Evolutionary conservation across 441 rosid genomes (phyloP), one percentile per base, ranked within the genome.

Genomic region (Euphorbia celastroides): DNA sequence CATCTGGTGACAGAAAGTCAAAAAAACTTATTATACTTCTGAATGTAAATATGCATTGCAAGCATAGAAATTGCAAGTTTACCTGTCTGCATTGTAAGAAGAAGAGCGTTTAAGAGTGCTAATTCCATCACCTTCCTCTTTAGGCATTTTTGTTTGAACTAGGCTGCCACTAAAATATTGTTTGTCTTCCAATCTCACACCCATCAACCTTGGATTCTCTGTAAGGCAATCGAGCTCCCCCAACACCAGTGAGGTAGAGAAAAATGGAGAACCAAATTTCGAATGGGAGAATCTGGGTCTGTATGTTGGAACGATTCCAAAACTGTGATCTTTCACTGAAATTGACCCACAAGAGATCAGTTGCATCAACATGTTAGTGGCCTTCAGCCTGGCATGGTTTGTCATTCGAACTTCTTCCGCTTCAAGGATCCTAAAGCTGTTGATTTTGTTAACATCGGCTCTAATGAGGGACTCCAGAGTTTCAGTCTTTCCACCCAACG

Each of bases 11-110:
- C 26, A 60, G 23, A 46, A 38, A 31, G n/a, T n/a, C n/a, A n/a
- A n/a, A n/a, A n/a, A n/a, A n/a, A n/a, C n/a, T n/a, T n/a, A n/a
- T n/a, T n/a, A n/a, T 34, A 62, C 1, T 19, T 9, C 30, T n/a
- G 30, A 50, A 17, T 28, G 42, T 22, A 26, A 42, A 34, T 27
- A 56, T 25, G 16, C 6, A 9, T 34, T 54, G 50, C 50, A 10
- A 44, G 13, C 50, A 44, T 19, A 27, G 42, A 44, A 17, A 44
- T 19, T 27, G 62, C 69, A 62, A 46, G 72, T 71, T 57, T 67
- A 93, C 99, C 95, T 84, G 91, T 89, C 95, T 42, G 91, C 95
- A 80, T 93, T 90, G 83, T 82, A 93, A 52, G 99, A 93, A 38
- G 99, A 90, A 74, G 99, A 88, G 48, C 96, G 97, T 80, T 93